Base-by-base conservation (phyloP, 192 early-diverging fungal species). In the Obelidium mucronatum region DNA sequence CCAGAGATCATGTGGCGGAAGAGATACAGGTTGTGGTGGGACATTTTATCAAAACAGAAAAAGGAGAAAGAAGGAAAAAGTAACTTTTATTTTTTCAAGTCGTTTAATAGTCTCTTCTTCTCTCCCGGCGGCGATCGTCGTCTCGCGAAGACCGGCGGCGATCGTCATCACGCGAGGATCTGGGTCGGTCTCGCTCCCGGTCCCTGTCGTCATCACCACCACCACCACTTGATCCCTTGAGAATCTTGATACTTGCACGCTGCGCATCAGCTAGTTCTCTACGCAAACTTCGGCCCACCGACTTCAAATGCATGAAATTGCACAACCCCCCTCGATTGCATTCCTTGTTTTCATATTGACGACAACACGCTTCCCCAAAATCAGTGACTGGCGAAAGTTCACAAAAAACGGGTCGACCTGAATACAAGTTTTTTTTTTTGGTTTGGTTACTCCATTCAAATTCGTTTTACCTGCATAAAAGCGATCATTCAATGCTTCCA, bases 301-400 rank as follows among this genome's bases (percentile, higher is more conserved):
- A 87, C 71, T 96, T 94, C 48, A 99, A 85, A 84, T 99, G 98
- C 98, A 99, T 98, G 86, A 99, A 99, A 84, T 98, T 99, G 86
- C 98, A 99, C 74, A 96, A 92, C 6, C 97, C 97, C 33, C 96
- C 96, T 17, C 96, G 92, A 76, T 91, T 94, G 85, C 97, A 99
- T 81, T 97, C 94, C 65, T 90, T 85, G 54, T 87, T 95, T 77
- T 99, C 97, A 81, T 99, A 93, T 81, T 98, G 97, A 35, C 96
- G 90, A 81, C 97, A 99, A 81, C 95, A 97, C 1, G 97, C 97
- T 87, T 99, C 97, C 51, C 93, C 89, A 78, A 99, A 98, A 81
- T 98, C 96, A 3, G 95, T 96, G 4, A 99, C 97, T 22, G 97
- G 97, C 52, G 95, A 97, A 36, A 99, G 85, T 84, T 99, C 97